phyloP scores from a whole-genome alignment of 2,329 filamentous ascomycete species.

The Stachybotrys chlorohalonatus region DNA sequence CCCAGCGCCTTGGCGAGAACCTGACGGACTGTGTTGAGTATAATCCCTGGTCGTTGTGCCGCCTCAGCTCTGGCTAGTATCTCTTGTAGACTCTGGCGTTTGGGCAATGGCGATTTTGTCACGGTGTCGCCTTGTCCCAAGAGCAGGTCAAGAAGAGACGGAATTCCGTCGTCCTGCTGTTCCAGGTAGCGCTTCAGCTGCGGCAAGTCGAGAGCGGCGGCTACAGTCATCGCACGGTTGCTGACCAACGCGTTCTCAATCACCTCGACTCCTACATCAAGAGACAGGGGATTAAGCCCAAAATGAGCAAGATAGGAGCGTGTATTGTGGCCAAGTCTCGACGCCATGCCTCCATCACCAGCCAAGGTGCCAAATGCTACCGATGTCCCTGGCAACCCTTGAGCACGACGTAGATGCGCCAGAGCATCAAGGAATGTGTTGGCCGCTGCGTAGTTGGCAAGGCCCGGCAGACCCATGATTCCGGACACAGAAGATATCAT shows the following conservation, averaged over 20 bases:
- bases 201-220: conserved; percentile 1
- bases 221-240: conserved; percentile 4
- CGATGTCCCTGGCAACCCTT: conserved; percentile 7
- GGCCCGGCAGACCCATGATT: conserved; percentile 20
- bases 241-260: conserved; percentile 2
- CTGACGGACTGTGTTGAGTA: conserved; percentile 5
- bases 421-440: conserved; percentile 30
- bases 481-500: conserved; percentile 23
- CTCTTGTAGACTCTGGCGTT: neutral
- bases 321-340: conserved; percentile 3
- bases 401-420: conserved; percentile 19
- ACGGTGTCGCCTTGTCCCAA: neutral
- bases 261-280: conserved; percentile 1
- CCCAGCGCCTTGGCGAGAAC: conserved; percentile 6
- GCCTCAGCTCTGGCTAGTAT: neutral
- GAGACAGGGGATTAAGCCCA: conserved; percentile 3
- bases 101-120: neutral
- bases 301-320: conserved; percentile 3
- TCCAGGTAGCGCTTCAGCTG: neutral
- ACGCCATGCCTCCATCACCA: conserved; percentile 4
- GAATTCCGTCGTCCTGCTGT: neutral
- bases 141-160: neutral
- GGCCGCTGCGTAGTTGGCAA: conserved; percentile 29
- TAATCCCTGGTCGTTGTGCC: conserved; percentile 1
- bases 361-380: conserved; percentile 5